A percentile compares a stretch with the other conserved stretches of the same genome.
Conservation (phyloP, 257 asterid genomes). For the Rehmannia glutinosa region DNA sequence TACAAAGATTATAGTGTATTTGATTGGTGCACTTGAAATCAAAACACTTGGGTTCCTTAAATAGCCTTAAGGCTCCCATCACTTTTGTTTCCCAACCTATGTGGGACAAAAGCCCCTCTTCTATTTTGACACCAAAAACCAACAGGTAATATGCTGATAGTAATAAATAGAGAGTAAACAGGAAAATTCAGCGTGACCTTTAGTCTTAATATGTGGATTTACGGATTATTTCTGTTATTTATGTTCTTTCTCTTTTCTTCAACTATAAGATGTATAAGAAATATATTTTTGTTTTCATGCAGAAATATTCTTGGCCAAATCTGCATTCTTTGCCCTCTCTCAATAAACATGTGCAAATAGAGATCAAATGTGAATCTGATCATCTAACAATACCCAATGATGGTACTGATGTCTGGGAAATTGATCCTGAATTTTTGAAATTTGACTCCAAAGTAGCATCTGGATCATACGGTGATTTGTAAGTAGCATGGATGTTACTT, state of each 20-base stretch:
- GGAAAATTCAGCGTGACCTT: too few relatives aligned
- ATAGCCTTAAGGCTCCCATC: too few relatives aligned
- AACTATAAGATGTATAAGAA: background rate
- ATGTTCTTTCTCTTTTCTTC: background rate
- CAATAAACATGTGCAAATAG: conserved; percentile 28
- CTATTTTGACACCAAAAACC: too few relatives aligned
- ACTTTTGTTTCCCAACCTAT: too few relatives aligned
- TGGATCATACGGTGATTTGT: conserved; percentile 65
- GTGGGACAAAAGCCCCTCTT: too few relatives aligned
- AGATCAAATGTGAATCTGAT: conserved; percentile 33
- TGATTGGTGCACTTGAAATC: too few relatives aligned
- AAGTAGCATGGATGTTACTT: conserved; percentile 22
- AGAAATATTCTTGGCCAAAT: conserved; percentile 42
- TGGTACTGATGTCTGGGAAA: conserved; percentile 73
- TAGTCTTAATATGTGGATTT: background rate
- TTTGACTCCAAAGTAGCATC: conserved; percentile 57
- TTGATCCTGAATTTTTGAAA: conserved; percentile 44
- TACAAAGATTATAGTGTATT: too few relatives aligned
- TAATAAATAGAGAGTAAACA: too few relatives aligned
- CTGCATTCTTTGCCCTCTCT: conserved; percentile 30
- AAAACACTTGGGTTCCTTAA: too few relatives aligned
- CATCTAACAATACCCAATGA: conserved; percentile 52
- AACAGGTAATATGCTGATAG: too few relatives aligned
- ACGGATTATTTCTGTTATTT: background rate
- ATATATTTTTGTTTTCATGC: conserved; percentile 23